Conservation (phyloP, 2,329 filamentous ascomycete genomes). For the Cadophora malorum region DNA sequence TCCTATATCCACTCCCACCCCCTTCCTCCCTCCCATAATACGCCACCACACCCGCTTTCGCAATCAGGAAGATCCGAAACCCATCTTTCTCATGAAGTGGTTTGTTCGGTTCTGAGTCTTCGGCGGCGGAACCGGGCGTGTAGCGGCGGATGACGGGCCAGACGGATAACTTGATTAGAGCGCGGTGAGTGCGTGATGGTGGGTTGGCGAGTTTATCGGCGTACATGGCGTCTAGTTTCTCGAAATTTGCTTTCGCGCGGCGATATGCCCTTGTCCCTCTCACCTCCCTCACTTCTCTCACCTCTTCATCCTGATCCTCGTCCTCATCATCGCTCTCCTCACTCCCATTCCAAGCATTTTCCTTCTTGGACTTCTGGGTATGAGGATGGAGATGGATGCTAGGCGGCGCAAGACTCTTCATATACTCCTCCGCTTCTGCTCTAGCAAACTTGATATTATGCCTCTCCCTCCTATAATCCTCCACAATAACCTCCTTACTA, state of each 20-base stretch:
- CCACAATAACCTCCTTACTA: slow-evolving; percentile 28
- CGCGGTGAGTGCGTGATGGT: slow-evolving; percentile 15
- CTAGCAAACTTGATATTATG: neutral
- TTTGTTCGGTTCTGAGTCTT: slow-evolving; percentile 14
- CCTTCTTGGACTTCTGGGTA: neutral
- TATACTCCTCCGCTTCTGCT: neutral
- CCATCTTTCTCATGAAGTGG: slow-evolving; percentile 30
- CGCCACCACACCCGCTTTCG: slow-evolving; percentile 29
- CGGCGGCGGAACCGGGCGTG: slow-evolving; percentile 28
- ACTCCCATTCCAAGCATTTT: neutral
- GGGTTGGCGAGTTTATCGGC: neutral
- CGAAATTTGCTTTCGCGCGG: neutral
- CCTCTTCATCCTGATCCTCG: neutral
- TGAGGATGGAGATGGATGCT: too few relatives aligned
- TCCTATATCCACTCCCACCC: neutral
- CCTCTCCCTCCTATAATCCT: neutral
- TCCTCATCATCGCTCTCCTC: neutral
- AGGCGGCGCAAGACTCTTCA: neutral
- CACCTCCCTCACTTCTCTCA: neutral
- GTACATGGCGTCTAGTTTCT: neutral
- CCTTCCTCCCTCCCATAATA: slow-evolving; percentile 32
- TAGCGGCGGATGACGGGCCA: slow-evolving; percentile 37
- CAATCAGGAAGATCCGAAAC: slow-evolving; percentile 31
- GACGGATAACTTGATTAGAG: slow-evolving; percentile 32
- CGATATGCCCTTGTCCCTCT: neutral